Evolutionary conservation across 768 basidiomycete species (phyloP).

Genomic region (Erythrobasidium yunnanense): DNA sequence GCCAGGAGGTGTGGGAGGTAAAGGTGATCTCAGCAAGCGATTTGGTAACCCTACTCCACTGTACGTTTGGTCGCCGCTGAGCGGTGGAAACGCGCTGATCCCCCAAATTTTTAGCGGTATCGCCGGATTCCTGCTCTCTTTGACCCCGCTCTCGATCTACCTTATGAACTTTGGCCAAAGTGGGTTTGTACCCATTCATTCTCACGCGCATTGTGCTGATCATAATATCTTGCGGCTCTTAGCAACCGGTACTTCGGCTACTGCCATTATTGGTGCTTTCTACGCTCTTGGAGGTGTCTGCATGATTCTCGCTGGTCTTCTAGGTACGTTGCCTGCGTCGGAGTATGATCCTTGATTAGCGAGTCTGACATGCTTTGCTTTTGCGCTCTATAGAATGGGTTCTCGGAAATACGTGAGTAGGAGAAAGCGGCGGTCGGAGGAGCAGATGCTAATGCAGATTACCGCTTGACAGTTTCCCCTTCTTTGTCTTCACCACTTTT

Average conservation of each 20-base stretch:
- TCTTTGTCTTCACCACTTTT: conserved; percentile 37
- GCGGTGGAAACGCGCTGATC: not conserved
- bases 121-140: conserved; percentile 34
- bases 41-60: conserved; percentile 35
- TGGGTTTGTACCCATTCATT: not conserved
- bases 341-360: no score
- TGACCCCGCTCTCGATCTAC: conserved; percentile 36
- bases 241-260: not conserved
- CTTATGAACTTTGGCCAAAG: conserved; percentile 34
- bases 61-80: not conserved
- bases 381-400: no score
- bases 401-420: conserved; percentile 34
- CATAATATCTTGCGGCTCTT: not conserved
- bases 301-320: conserved; percentile 30
- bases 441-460: no score
- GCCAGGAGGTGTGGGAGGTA: conserved; percentile 33
- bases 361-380: not conserved
- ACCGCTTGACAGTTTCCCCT: no score
- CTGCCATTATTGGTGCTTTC: conserved; percentile 28
- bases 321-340: conserved; percentile 36
- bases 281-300: conserved; percentile 35
- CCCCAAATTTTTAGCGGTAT: conserved; percentile 29
- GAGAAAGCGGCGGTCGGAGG: no score
- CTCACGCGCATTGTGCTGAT: not conserved
- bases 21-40: conserved; percentile 36